phyloP scores from a whole-genome alignment of 352 stramenopile species.

The Globisporangium paddicum region DNA sequence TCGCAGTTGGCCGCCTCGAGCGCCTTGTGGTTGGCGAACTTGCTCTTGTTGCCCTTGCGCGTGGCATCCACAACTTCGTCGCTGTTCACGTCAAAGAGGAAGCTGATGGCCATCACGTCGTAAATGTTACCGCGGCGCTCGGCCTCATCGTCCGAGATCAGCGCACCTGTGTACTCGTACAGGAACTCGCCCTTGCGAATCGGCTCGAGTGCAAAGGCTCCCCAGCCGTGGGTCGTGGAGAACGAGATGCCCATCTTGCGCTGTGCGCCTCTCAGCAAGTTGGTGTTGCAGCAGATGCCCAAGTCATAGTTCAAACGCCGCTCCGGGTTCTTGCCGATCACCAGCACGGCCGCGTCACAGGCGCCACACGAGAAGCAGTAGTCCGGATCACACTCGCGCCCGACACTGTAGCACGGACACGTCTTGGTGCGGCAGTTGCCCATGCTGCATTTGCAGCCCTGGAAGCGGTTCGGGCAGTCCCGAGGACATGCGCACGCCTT shows the following conservation, averaged over 20 bases:
- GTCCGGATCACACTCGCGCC: constrained; percentile 68
- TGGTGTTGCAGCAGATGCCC: constrained; percentile 58
- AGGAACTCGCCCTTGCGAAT: constrained; percentile 71
- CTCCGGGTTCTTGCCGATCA: constrained; percentile 24
- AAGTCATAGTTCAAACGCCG: constrained; percentile 22
- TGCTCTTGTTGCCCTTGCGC: constrained; percentile 92
- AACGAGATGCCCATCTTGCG: constrained; percentile 68
- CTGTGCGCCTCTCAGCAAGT: constrained; percentile 45
- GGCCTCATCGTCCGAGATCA: constrained; percentile 73
- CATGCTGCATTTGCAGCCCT: constrained; percentile 54
- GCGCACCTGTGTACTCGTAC: constrained; percentile 64
- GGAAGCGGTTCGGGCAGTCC: constrained; percentile 59
- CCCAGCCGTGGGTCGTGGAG: constrained; percentile 66
- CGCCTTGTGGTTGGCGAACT: constrained; percentile 88
- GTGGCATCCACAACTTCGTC: constrained; percentile 91
- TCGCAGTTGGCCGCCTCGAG: constrained; percentile 67
- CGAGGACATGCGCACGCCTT: constrained; percentile 57
- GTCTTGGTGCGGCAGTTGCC: constrained; percentile 49
- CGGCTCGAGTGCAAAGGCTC: constrained; percentile 55
- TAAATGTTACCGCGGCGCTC: constrained; percentile 84
- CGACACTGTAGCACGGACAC: constrained; percentile 50
- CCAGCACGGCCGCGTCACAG: constrained; percentile 53
- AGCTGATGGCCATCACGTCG: constrained; percentile 65
- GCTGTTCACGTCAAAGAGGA: constrained; percentile 91
- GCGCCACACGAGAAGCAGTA: constrained; percentile 69